Conservation (phyloP, 768 basidiomycete genomes). For the Mycena vitilis region DNA sequence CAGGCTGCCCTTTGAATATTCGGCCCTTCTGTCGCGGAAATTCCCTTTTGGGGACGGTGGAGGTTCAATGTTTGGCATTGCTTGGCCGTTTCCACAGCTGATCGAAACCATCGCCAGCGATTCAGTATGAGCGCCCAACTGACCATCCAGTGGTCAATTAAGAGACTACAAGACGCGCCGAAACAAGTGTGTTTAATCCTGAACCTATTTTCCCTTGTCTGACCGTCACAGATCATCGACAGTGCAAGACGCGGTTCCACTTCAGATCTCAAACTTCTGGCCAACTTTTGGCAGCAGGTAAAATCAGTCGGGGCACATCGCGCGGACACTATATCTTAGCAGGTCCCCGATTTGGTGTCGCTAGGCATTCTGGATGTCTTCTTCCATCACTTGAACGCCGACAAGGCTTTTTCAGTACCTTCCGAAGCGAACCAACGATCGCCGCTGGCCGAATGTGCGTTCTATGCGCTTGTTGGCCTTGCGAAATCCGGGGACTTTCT, state of each 20-base stretch:
- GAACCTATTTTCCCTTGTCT: not conserved
- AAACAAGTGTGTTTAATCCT: not conserved
- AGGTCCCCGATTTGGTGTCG: constrained; percentile 31
- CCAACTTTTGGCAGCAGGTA: constrained; percentile 44
- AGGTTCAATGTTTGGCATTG: not conserved
- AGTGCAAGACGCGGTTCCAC: constrained; percentile 19
- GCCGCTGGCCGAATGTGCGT: constrained; percentile 43
- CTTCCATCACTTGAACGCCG: constrained; percentile 43
- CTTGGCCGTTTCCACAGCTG: too few species aligned
- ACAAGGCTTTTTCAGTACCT: constrained; percentile 34
- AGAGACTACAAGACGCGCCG: constrained; percentile 4
- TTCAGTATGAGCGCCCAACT: constrained; percentile 3
- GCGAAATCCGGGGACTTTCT: constrained; percentile 42
- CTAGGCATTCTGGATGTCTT: constrained; percentile 45
- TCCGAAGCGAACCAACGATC: constrained; percentile 29
- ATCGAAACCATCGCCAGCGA: not conserved
- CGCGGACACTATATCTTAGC: constrained; percentile 2
- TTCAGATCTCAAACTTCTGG: constrained; percentile 34
- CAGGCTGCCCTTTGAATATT: too few species aligned
- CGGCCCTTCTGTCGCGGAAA: not conserved
- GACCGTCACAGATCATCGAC: constrained; percentile 10
- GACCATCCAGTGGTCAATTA: constrained; percentile 5
- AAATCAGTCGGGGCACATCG: not conserved
- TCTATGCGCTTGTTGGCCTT: constrained; percentile 48
- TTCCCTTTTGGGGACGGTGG: not conserved